These are phyloP conservation scores for Dothideomycetidae sp. DNA, from an alignment of 2,329 filamentous ascomycete species.

Conservation along the genomic window DNA sequence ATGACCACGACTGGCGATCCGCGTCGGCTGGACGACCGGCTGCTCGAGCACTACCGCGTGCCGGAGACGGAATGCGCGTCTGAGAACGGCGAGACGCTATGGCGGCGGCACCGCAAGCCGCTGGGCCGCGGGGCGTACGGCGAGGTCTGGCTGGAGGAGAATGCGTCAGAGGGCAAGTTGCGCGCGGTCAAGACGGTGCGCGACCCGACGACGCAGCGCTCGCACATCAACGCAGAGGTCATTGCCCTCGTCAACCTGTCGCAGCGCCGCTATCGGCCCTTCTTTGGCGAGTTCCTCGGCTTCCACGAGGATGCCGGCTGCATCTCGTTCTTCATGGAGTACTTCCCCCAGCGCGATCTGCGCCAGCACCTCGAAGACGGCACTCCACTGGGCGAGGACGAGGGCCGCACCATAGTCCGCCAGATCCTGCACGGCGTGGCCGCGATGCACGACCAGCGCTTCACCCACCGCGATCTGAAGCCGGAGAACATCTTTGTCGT, in stretches of 20 bases:
- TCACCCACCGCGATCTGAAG: conserved; percentile 93
- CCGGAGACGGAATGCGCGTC: not conserved
- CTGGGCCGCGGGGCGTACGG: not conserved
- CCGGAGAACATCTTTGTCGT: conserved; percentile 90
- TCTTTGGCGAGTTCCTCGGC: not conserved
- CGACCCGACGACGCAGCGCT: not conserved
- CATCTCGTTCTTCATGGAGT: not conserved
- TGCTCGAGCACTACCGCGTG: not conserved
- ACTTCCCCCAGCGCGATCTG: not conserved
- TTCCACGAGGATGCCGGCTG: not conserved
- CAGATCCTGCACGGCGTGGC: conserved; percentile 45
- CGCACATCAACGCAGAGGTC: not conserved
- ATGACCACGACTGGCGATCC: no score
- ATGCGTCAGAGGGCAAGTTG: not conserved
- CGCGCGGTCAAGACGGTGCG: not conserved
- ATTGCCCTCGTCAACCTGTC: not conserved
- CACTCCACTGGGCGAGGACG: conserved; percentile 32
- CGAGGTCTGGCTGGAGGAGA: not conserved
- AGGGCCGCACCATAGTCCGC: conserved; percentile 39
- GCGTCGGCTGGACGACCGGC: no score
- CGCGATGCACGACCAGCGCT: conserved; percentile 76
- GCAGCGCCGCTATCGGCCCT: not conserved
- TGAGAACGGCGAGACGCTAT: not conserved
- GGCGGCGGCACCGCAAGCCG: not conserved
- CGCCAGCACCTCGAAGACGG: not conserved